phyloP scores from a whole-genome alignment of 371 early-diverging fungal species.

The Mycotypha africana region DNA sequence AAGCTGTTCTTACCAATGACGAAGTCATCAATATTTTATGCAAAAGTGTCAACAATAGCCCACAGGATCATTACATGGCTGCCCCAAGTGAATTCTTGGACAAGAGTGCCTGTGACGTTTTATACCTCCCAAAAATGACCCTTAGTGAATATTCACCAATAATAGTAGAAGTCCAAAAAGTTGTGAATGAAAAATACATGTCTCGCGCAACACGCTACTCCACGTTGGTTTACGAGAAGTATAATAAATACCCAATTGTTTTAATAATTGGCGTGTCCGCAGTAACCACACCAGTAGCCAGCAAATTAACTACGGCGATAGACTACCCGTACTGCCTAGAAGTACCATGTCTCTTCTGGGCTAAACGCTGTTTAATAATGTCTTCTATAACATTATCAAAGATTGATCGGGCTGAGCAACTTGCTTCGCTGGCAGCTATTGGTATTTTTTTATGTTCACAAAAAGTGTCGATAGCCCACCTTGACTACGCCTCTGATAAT shows the following conservation, averaged over 20 bases:
- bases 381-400: conserved; percentile 4
- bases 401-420: not conserved
- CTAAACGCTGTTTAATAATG: conserved; percentile 1
- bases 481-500: not conserved
- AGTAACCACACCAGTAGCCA: conserved; percentile 2
- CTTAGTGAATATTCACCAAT: conserved; percentile 4
- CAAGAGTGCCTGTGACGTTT: not conserved
- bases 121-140: conserved; percentile 5
- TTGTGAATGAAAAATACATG: conserved; percentile 2
- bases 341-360: conserved; percentile 1
- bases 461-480: conserved; percentile 1
- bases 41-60: not conserved
- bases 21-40: conserved; percentile 4
- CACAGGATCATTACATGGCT: conserved; percentile 1
- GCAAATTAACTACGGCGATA: conserved; percentile 1
- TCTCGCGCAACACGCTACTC: conserved; percentile 2
- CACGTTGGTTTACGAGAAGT: not conserved
- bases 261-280: conserved; percentile 4
- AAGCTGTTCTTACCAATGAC: not conserved
- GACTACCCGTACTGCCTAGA: conserved; percentile 1
- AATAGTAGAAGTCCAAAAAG: conserved; percentile 2
- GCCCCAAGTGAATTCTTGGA: conserved; percentile 1
- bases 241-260: conserved; percentile 1
- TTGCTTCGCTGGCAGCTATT: not conserved
- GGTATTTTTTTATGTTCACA: conserved; percentile 2